A percentile compares a stretch with the other conserved stretches of the same genome.
Conservation (phyloP, 1,284 basidiomycete genomes). For the Hemileia vastatrix region DNA sequence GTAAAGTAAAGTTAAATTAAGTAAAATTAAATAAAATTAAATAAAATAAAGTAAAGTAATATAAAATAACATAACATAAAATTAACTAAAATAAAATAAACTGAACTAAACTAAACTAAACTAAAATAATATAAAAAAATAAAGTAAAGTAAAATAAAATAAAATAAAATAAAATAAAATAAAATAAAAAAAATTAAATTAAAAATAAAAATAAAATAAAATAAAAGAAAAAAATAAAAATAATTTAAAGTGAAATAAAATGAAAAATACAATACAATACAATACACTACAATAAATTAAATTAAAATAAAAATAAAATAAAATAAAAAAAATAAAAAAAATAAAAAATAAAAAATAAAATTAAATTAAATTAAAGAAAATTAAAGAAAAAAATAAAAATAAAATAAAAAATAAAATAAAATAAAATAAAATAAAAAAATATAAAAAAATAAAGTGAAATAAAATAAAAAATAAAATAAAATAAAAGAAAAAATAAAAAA, state of each 20-base stretch:
- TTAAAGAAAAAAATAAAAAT: neutral
- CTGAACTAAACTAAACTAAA: too few species aligned
- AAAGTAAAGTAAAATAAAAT: conserved; percentile 1
- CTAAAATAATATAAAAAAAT: too few species aligned
- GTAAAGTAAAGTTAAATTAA: too few species aligned
- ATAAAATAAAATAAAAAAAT: neutral
- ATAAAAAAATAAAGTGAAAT: neutral
- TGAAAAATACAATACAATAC: neutral
- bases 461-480: neutral
- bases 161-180: neutral
- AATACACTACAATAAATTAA: neutral
- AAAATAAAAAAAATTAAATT: neutral
- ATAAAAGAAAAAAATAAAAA: neutral
- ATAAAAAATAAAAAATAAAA: neutral
- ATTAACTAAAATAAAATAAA: too few species aligned
- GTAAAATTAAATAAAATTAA: too few species aligned
- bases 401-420: neutral
- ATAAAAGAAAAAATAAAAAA: neutral
- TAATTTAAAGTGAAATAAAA: neutral
- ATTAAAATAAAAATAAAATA: neutral
- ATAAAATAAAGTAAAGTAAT: too few species aligned
- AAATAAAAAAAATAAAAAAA: neutral
- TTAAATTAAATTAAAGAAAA: neutral
- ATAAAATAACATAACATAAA: too few species aligned
- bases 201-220: neutral